Base-by-base conservation (phyloP, 192 early-diverging fungal species). In the Coemansia sp. region DNA sequence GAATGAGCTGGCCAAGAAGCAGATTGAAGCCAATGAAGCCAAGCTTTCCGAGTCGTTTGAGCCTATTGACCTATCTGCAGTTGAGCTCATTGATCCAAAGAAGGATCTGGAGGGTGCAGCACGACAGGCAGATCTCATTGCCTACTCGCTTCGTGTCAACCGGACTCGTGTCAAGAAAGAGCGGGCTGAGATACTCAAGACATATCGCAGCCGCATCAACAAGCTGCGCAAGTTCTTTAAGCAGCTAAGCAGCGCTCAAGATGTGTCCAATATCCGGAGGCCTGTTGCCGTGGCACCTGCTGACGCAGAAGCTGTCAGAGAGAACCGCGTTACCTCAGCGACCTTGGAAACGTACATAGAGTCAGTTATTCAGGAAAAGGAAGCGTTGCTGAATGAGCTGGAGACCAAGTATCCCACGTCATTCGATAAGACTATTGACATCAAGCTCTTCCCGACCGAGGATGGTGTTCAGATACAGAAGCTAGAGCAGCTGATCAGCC, bases 331-430 rank as follows among this genome's bases (percentile, higher is more conserved):
- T 26, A 26, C 23, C 23, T 26, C 23, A 4, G 23, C 23, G 23
- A 41, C 39, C 21, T 18, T 44, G 13, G 14, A 20, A 11, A 46
- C 63, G 52, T 40, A 54, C 38, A 12, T 72, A 33, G 65, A 59
- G 26, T 55, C 45, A 15, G 54, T 80, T 7, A 67, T 79, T 36
- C 51, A 52, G 44, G 71, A 71, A 28, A 51, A 62, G 20, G 44
- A 59, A 3, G 52, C 58, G 45, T 65, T 72, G 31, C 63, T 78
- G 28, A 76, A 76, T 28, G 72, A 63, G 23, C 64, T 70, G 44
- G 40, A 55, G 57, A 37, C 18, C 19, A 78, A 63, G 48, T 50
- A 46, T 33, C 50, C 40, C 30, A 28, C 37, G 5, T 20, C 36
- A 23, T 59, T 72, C 18, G 39, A 46, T 12, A 21, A 28, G 3